Base-by-base conservation (phyloP, 306 rosid genomes). In the Quillaja saponaria region DNA sequence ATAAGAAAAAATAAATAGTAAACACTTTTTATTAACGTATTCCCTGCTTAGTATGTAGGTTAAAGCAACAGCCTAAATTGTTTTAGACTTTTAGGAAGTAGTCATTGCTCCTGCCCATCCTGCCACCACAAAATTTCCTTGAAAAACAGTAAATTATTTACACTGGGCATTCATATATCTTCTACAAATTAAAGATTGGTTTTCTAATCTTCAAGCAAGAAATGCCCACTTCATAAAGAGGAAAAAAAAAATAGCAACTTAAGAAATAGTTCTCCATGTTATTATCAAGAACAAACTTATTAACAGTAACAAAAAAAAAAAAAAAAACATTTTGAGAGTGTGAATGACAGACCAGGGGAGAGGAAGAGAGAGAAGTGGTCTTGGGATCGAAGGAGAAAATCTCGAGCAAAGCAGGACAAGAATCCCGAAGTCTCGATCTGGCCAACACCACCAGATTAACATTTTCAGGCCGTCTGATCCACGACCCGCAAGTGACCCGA, bases 381-480 rank as follows among this genome's bases (percentile, higher is more conserved):
- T 81, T 81, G 34, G 96, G 80, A 47, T 92, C 84, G 50, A 86
- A 92, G 35, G 88, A 82, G 81, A 86, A 86, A 71, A 92, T 78
- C 73, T 86, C 77, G 8, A 92, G 71, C 73, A 79, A 42, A 34
- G 98, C 78, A 58, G 90, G 86, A 63, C 76, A 69, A 13, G 90
- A 77, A 55, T 37, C 60, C 25, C 77, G 85, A 14, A 75, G 78
- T 60, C 77, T 76, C 15, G 87, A 82, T 90, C 78, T 86, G 58
- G 92, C 96, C 2, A 82, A 50, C 49, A 84, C 80, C 28, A 77
- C 85, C 45, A 82, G 73, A 50, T 62, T 81, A 13, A 65, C 67
- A 14, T 86, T 92, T 19, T 92, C 95, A 64, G 98, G 88, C n/a
- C 95, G 73, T 34, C 98, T 87, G 72, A 86, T 88, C 98, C 98